Evolutionary conservation across 179 eudicot genomes (phyloP).

Genomic region (Silene coronaria): DNA sequence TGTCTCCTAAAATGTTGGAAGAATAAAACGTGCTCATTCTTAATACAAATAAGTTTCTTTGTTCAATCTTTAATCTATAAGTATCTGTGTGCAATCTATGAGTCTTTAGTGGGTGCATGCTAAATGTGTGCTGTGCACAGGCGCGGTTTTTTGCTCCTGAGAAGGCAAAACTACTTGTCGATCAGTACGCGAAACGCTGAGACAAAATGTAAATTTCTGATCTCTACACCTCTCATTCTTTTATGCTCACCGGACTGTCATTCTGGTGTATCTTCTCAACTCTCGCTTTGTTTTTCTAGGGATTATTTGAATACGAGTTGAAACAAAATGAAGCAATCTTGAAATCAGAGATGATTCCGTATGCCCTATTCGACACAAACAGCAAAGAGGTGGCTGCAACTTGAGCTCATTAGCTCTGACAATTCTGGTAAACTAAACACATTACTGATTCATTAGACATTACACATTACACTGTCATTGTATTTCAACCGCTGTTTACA

Average conservation of each 20-base stretch:
- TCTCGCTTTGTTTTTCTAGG: not conserved
- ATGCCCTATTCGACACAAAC: slow-evolving; percentile 1
- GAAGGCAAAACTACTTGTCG: slow-evolving; percentile 83
- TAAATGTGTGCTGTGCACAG: slow-evolving; percentile 36
- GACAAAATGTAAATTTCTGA: slow-evolving; percentile 6
- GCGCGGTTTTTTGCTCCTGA: slow-evolving; percentile 96
- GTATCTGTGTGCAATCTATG: too few relatives aligned
- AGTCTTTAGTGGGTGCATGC: not conserved
- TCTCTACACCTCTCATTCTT: slow-evolving; percentile 9
- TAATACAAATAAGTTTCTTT: too few relatives aligned
- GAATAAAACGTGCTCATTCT: not conserved
- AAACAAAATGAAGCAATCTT: not conserved
- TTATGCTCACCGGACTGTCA: not conserved
- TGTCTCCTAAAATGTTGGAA: not conserved
- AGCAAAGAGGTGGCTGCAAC: not conserved
- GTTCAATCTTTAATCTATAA: not conserved
- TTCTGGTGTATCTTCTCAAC: not conserved
- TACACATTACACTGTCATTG: slow-evolving; percentile 3
- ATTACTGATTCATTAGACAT: not conserved
- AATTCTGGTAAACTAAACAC: not conserved
- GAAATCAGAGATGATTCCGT: not conserved
- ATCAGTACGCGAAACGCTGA: slow-evolving; percentile 64
- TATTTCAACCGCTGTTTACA: not conserved
- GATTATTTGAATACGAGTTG: not conserved
- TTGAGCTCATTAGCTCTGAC: not conserved